Base-by-base conservation (phyloP, 1,139 yeast species). In the Suhomyces wounanorum region DNA sequence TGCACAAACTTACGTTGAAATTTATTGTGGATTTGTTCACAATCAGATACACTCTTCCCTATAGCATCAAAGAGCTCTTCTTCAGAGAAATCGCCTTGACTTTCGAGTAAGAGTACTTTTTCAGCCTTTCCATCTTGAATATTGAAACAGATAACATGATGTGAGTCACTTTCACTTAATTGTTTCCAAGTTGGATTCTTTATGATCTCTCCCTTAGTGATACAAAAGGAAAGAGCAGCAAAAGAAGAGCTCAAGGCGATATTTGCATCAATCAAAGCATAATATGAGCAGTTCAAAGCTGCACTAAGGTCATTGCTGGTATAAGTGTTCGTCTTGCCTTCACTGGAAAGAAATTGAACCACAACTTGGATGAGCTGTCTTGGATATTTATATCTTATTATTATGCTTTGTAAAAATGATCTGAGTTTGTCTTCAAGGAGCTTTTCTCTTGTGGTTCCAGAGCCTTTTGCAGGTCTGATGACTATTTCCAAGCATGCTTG, bases 341-440 rank as follows among this genome's bases (percentile, higher is more conserved):
- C 88, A 25, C 83, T 67, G 50, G 86, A 83, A 46, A 90, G 68
- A 46, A 91, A 77, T 67, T 94, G 99, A n/a, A 89, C 84, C 26
- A 89, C 94, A 3, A 94, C 77, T 64, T 91, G 97, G 37, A 94
- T 83, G 47, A 91, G 75, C 58, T 90, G 91, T 52, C 97, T 78
- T 0, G 99, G 97, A 63, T 88, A 86, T 55, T 82, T 72, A 53
- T 80, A 78, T n/a, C 89, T 76, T 26, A 86, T 73, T 1, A 94
- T 79, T 8, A 84, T 75, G 7, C 86, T 76, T 31, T 84, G 79
- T 37, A 92, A 64, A 2, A 89, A 79, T 3, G 83, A 71, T 48
- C 86, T 76, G 37, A 95, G 63, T 57, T 85, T 82, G 58, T 87
- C 91, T 61, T 88, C 96, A 41, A 94, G 61, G 1, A 84, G 70